Conservation (phyloP, 2,329 filamentous ascomycete species). For the Davidsoniella eucalypti region DNA sequence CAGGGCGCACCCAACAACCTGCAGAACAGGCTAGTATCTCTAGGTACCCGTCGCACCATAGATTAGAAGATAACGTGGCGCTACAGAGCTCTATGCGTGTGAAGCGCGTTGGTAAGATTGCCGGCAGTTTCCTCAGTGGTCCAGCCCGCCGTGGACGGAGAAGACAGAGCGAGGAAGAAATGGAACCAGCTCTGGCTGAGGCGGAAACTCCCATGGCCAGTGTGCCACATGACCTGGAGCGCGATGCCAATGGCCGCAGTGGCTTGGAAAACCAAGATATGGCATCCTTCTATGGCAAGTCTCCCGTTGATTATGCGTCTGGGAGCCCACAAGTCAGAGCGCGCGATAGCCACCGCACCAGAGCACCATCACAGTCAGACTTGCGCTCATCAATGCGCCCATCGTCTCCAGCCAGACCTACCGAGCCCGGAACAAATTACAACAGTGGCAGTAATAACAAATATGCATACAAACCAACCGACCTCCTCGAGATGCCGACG, state of each 20-base stretch:
- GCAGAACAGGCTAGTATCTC: slow-evolving; percentile 22
- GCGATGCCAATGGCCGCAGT: slow-evolving; percentile 23
- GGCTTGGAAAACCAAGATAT: slow-evolving; percentile 18
- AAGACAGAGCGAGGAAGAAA: slow-evolving; percentile 51
- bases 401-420: background rate
- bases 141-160: slow-evolving; percentile 61
- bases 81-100: slow-evolving; percentile 60
- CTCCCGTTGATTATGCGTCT: slow-evolving; percentile 31
- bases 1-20: slow-evolving; percentile 1
- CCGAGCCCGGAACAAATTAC: slow-evolving; percentile 26
- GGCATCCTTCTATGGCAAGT: slow-evolving; percentile 27
- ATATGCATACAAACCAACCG: background rate
- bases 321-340: slow-evolving; percentile 38
- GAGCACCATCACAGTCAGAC: slow-evolving; percentile 13
- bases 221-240: slow-evolving; percentile 25
- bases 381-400: background rate
- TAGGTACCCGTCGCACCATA: slow-evolving; percentile 31
- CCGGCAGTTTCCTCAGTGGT: slow-evolving; percentile 63
- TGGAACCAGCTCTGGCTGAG: slow-evolving; percentile 25
- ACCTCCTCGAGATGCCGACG: background rate
- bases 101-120: slow-evolving; percentile 58
- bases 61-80: slow-evolving; percentile 45
- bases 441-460: background rate
- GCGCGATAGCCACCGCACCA: slow-evolving; percentile 18
- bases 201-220: slow-evolving; percentile 20